Base-by-base conservation (phyloP, 805 yeast genomes). In the Myxozyma nipponensis region DNA sequence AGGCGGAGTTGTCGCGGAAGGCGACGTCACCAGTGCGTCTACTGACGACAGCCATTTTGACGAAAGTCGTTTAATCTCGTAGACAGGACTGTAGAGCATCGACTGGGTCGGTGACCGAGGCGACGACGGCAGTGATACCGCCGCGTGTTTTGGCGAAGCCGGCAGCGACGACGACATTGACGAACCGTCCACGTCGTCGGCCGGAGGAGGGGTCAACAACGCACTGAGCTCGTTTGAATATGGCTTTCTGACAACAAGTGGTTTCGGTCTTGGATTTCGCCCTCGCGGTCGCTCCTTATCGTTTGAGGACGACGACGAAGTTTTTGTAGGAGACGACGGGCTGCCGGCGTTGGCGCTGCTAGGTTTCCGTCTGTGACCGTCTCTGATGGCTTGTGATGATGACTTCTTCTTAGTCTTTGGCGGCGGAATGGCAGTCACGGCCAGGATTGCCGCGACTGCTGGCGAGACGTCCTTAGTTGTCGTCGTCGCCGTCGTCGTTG, bases 371-470 rank as follows among this genome's bases (percentile, higher is more conserved):
- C 17, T 13, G 21, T 35, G 38, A 35, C 15, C 6, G 6, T 35
- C 6, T 28, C 13, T 13, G 15, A 7, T 18, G 21, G 9, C 38
- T 35, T 17, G 38, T 4, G 43, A 24, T 3, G 38, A 15, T 5
- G 46, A 36, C n/a, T 18, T 36, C 39, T 25, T 23, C 28, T 36
- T 10, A 22, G 41, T 2, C 50, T 44, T 44, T 3, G 52, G 58
- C 2, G 46, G 56, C 17, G 58, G 58, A 32, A 54, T 54, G 36
- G 58, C 46, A 42, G 58, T 54, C 49, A 54, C 58, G 7, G 58
- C 58, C 36, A 54, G 53, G n/a, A 54, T 46, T 17, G 58, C 58
- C 7, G 58, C 58, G 43, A 54, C 58, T 7, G 56, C 56, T 3
- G 58, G 57, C 17, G 58, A 3, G 40, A 34, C 25, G 41, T 18